Percentiles rank a stretch among this genome's conserved stretches.
Evolutionary conservation across 2,329 filamentous ascomycete species (phyloP).

Genomic region (Beauveria varroae): DNA sequence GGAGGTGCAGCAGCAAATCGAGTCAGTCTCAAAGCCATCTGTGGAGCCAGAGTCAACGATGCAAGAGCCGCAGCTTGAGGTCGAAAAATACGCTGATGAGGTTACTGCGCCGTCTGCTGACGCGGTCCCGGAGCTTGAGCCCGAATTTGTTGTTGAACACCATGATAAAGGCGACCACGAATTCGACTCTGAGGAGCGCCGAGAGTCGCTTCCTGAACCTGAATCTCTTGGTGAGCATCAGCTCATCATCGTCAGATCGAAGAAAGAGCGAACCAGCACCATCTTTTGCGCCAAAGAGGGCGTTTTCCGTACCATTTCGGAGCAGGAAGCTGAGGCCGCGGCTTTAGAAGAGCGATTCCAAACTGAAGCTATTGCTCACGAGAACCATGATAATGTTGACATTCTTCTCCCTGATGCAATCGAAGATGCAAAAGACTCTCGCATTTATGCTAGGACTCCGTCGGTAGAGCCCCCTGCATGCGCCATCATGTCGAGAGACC

Average conservation of each 20-base stretch:
- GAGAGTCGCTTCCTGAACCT: conserved; percentile 13
- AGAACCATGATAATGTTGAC: conserved; percentile 19
- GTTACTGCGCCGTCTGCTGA: background rate
- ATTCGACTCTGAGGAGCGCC: conserved; percentile 10
- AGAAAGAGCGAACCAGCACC: conserved; percentile 39
- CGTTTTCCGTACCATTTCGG: conserved; percentile 53
- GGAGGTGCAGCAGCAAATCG: conserved; percentile 14
- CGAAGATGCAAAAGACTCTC: conserved; percentile 26
- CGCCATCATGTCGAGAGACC: conserved; percentile 46
- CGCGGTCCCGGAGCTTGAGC: conserved; percentile 15
- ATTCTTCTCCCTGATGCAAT: conserved; percentile 16
- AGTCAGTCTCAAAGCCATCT: background rate
- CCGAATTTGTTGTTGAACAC: conserved; percentile 1
- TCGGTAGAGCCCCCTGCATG: conserved; percentile 56
- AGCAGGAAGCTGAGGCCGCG: conserved; percentile 44
- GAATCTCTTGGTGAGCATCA: conserved; percentile 10
- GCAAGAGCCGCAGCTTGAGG: background rate
- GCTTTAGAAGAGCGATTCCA: conserved; percentile 28
- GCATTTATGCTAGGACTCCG: conserved; percentile 49
- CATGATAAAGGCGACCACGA: background rate
- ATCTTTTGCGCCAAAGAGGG: conserved; percentile 57
- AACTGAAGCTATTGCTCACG: conserved; percentile 19
- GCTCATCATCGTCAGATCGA: conserved; percentile 20
- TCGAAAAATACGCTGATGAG: background rate
- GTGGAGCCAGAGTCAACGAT: background rate